Evolutionary conservation across 1,284 basidiomycete species (phyloP), one percentile per base, ranked within the genome.

Genomic region (Waitea zeae): DNA sequence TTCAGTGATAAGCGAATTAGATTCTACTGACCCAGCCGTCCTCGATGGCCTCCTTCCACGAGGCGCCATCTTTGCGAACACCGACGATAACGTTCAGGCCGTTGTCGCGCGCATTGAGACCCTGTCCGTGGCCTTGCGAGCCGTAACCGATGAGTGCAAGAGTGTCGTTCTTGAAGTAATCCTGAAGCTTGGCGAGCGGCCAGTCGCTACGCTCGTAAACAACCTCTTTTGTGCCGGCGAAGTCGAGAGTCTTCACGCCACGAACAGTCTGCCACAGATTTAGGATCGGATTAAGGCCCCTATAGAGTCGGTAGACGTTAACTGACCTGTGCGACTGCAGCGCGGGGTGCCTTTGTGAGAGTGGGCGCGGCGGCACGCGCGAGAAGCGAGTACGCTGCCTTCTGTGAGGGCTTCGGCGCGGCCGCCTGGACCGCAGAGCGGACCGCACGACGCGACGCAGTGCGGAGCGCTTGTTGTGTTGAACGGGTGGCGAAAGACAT

Each of bases 21-120:
- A 45, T n/a, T n/a, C n/a, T n/a, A n/a, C n/a, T n/a, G n/a, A 86
- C 90, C 93, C 93, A 99, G 44, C 95, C 93, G 56, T 99, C 95
- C 57, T 89, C 89, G 33, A 77, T 58, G 36, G 95, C 95, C 60
- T 96, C 84, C 58, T 69, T 86, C 95, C 95, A 99, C 52, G 79
- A 84, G 66, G 89, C 87, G 39, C 95, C 95, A 46, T 78, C 79
- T 62, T 97, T 82, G 49, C 95, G 88, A 46, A 99, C 95, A 70
- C 95, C 95, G 54, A 99, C 79, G 47, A 98, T 88, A 61, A 99
- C 92, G 50, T 97, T 98, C 46, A 99, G 63, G 45, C 95, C 95
- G 50, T 98, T 92, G 72, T 98, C 95, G 52, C 95, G 90, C 41
- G 93, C 89, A 58, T 98, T 98, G 57, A 98, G 67, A 49, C 92